Percentiles rank a stretch among this genome's conserved stretches.
phyloP scores from a whole-genome alignment of 345 rosid genomes.

The Citrus cavaleriei region DNA sequence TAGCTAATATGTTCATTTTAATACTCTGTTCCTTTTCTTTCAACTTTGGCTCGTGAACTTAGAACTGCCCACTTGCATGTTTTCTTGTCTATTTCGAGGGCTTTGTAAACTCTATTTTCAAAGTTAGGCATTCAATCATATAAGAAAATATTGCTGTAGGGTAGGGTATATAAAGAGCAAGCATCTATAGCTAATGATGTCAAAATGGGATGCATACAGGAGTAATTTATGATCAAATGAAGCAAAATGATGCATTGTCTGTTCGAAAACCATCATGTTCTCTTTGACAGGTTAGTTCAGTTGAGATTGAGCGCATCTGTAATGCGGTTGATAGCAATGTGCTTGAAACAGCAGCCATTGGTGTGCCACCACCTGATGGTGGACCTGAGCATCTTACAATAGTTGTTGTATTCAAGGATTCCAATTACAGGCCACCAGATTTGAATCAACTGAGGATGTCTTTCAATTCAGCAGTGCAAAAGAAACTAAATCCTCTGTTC shows the following conservation, averaged over 20 bases:
- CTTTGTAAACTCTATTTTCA: not conserved
- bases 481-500: conserved; percentile 87
- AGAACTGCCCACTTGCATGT: no score
- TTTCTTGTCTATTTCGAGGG: not conserved
- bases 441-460: conserved; percentile 53
- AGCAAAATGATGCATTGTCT: not conserved
- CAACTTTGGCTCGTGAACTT: not conserved
- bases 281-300: conserved; percentile 72
- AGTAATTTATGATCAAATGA: not conserved
- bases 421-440: conserved; percentile 27
- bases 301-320: conserved; percentile 88
- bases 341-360: conserved; percentile 93
- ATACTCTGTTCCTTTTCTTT: not conserved
- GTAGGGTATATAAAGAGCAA: no score
- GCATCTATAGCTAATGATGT: no score
- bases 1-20: not conserved
- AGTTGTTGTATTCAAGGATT: conserved; percentile 65
- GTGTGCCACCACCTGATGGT: conserved; percentile 83
- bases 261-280: not conserved
- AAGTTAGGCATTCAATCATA: not conserved
- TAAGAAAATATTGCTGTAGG: no score
- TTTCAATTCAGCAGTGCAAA: conserved; percentile 79
- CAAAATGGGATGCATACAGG: not conserved
- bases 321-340: conserved; percentile 57
- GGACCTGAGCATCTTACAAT: conserved; percentile 88